Percentiles rank a stretch among this genome's conserved stretches.
Conservation (phyloP, 2,329 filamentous ascomycete genomes). For the Penicillium decumbens region DNA sequence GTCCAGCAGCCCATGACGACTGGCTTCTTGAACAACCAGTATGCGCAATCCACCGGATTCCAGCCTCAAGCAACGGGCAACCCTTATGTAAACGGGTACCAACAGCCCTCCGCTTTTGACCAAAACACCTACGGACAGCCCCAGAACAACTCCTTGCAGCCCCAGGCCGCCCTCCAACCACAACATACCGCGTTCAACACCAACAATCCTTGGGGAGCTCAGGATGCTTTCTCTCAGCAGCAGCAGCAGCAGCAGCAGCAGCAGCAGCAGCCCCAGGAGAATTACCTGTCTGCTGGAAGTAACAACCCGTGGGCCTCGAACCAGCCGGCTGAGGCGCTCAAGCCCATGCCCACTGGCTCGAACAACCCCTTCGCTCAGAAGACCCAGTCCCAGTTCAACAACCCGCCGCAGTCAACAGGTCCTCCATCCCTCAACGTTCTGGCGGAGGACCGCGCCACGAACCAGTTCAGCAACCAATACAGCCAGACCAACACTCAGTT, state of each 20-base stretch:
- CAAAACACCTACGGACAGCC: constrained; percentile 45
- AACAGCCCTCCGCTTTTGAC: constrained; percentile 67
- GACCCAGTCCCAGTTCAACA: constrained; percentile 53
- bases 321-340: constrained; percentile 58
- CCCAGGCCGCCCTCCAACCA: constrained; percentile 52
- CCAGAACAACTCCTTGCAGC: constrained; percentile 45
- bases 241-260: constrained; percentile 38
- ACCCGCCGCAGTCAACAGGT: constrained; percentile 46
- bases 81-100: constrained; percentile 66
- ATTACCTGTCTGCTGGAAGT: constrained; percentile 67
- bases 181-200: constrained; percentile 57
- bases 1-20: constrained; percentile 66
- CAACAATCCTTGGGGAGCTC: constrained; percentile 54
- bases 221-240: constrained; percentile 41
- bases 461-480: constrained; percentile 46
- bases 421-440: constrained; percentile 70
- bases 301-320: constrained; percentile 88
- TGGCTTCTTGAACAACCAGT: constrained; percentile 63
- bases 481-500: constrained; percentile 13
- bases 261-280: constrained; percentile 49
- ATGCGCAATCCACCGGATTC: constrained; percentile 74
- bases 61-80: constrained; percentile 59
- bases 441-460: constrained; percentile 77
- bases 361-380: constrained; percentile 91
- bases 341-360: constrained; percentile 83